Evolutionary conservation across 768 basidiomycete species (phyloP).

Genomic region (Suillus placidus): DNA sequence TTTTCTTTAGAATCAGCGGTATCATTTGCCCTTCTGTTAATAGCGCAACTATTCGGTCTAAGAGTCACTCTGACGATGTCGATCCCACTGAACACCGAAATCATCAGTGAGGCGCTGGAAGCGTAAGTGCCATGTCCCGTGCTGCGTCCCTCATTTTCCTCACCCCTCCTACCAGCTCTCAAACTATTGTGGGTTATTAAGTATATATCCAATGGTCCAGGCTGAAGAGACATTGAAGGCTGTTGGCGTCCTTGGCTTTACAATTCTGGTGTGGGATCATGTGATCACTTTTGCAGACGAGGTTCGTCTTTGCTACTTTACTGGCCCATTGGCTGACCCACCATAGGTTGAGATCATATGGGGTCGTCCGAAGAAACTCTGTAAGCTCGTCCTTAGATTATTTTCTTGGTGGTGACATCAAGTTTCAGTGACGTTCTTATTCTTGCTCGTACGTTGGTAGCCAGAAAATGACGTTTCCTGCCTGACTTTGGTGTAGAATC

Average conservation of each 20-base stretch:
- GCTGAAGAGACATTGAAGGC: slow-evolving; percentile 36
- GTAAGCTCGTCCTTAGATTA: slow-evolving; percentile 27
- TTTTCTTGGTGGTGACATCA: neutral
- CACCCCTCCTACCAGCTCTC: neutral
- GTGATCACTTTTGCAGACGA: slow-evolving; percentile 41
- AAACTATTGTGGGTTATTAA: neutral
- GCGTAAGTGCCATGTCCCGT: neutral
- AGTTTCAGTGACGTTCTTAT: slow-evolving; percentile 37
- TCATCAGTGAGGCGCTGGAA: neutral
- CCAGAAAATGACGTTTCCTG: neutral
- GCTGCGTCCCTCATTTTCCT: neutral
- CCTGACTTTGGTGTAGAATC: slow-evolving; percentile 48
- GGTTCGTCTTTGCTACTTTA: slow-evolving; percentile 22
- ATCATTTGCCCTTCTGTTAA: neutral
- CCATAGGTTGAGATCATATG: slow-evolving; percentile 40
- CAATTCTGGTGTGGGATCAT: slow-evolving; percentile 53
- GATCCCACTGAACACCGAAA: neutral
- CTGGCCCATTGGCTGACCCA: neutral
- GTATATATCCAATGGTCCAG: neutral
- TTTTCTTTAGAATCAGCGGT: neutral
- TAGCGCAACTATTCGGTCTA: neutral
- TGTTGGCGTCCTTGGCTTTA: slow-evolving; percentile 54
- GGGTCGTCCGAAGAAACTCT: slow-evolving; percentile 35
- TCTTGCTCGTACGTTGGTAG: slow-evolving; percentile 36
- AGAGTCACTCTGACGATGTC: neutral